Conservation (phyloP, 2,329 filamentous ascomycete species). For the Talaromyces sp. region DNA sequence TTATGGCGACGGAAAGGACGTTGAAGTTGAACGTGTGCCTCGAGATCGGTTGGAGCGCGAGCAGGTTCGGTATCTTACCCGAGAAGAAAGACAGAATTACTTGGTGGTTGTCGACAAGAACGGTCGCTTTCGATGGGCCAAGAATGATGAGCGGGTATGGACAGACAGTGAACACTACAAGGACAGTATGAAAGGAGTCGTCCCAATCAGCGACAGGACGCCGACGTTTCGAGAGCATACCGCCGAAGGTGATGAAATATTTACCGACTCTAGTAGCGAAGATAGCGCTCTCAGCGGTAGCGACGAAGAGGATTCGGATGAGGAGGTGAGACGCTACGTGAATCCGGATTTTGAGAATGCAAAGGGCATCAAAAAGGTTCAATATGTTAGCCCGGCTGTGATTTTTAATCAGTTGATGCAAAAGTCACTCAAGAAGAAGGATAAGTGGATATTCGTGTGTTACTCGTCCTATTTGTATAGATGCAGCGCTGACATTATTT, state of each 20-base stretch:
- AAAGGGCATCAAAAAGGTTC: constrained; percentile 57
- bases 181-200: constrained; percentile 73
- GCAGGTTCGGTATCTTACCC: constrained; percentile 74
- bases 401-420: constrained; percentile 74
- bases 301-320: constrained; percentile 42
- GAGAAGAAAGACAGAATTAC: constrained; percentile 77
- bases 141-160: constrained; percentile 72
- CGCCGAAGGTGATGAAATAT: constrained; percentile 17
- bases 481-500: neutral
- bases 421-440: constrained; percentile 68
- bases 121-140: constrained; percentile 79
- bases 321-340: constrained; percentile 60
- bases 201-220: constrained; percentile 56
- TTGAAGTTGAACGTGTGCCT: constrained; percentile 68
- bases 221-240: constrained; percentile 46
- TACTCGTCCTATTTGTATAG: neutral
- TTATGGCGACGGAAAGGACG: constrained; percentile 64
- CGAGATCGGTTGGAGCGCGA: constrained; percentile 71
- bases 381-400: constrained; percentile 64
- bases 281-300: constrained; percentile 7
- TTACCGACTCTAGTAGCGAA: constrained; percentile 13
- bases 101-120: constrained; percentile 69
- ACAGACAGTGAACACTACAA: constrained; percentile 65
- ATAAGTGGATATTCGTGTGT: constrained; percentile 83
- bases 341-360: constrained; percentile 58